Evolutionary conservation across 2,329 filamentous ascomycete species (phyloP).

Genomic region (Colletotrichum trifolii): DNA sequence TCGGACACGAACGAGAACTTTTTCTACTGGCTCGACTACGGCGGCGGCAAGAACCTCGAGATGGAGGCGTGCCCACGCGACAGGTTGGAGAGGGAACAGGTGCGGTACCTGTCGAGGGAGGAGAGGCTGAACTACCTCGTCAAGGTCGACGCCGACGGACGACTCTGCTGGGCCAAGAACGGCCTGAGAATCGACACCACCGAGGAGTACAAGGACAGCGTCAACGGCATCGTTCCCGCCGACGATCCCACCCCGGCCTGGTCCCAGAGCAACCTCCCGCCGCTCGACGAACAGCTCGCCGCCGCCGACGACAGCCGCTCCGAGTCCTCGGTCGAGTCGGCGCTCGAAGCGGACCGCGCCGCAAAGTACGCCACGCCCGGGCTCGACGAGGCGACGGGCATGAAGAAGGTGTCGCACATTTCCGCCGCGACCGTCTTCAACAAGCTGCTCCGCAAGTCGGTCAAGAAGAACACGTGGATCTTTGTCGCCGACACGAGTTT

Average conservation of each 20-base stretch:
- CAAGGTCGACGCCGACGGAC: constrained; percentile 77
- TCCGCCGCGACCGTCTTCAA: constrained; percentile 81
- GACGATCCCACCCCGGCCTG: constrained; percentile 70
- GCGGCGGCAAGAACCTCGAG: constrained; percentile 77
- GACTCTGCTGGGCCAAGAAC: constrained; percentile 90
- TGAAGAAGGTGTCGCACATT: constrained; percentile 68
- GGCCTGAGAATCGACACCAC: constrained; percentile 81
- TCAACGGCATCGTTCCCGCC: constrained; percentile 76
- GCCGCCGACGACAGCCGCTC: constrained; percentile 44
- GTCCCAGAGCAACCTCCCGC: constrained; percentile 45
- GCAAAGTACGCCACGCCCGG: constrained; percentile 74
- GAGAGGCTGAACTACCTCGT: constrained; percentile 86
- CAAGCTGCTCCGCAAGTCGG: constrained; percentile 80
- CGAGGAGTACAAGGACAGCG: constrained; percentile 79
- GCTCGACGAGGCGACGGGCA: constrained; percentile 69
- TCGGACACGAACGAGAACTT: constrained; percentile 85
- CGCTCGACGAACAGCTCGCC: constrained; percentile 32
- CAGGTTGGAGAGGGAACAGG: constrained; percentile 79
- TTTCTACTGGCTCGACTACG: constrained; percentile 93
- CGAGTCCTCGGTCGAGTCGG: constrained; percentile 54
- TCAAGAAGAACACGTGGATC: constrained; percentile 92
- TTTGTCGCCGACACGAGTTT: constrained; percentile 90
- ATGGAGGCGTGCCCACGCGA: constrained; percentile 79
- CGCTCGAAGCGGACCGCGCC: constrained; percentile 68
- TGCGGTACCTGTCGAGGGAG: constrained; percentile 85